Conservation (phyloP, 805 yeast genomes). For the Priceomyces medius region DNA sequence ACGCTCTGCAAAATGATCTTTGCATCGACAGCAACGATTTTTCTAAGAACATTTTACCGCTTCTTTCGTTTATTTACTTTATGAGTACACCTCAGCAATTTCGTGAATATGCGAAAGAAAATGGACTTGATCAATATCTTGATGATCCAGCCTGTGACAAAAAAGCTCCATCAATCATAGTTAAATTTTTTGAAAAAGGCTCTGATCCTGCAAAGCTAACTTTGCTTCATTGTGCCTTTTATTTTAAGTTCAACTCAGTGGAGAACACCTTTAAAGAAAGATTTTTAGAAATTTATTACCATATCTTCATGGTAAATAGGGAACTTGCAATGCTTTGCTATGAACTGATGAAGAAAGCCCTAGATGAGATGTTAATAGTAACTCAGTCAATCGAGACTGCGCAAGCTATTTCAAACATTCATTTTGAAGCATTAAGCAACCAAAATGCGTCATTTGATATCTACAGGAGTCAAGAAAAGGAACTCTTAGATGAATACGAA, state of each 20-base stretch:
- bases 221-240: conserved; percentile 29
- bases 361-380: conserved; percentile 26
- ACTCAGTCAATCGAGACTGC: conserved; percentile 27
- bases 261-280: conserved; percentile 28
- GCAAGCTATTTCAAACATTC: conserved; percentile 26
- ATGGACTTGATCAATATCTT: conserved; percentile 17
- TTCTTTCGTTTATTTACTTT: conserved; percentile 34
- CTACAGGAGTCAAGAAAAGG: conserved; percentile 13
- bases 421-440: conserved; percentile 18
- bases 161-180: conserved; percentile 26
- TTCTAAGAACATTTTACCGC: conserved; percentile 16
- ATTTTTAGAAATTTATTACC: conserved; percentile 28
- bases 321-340: conserved; percentile 25
- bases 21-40: conserved; percentile 8
- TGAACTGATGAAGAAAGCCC: conserved; percentile 28
- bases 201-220: conserved; percentile 20
- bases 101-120: conserved; percentile 19
- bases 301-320: conserved; percentile 21
- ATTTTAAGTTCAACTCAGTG: conserved; percentile 27
- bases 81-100: conserved; percentile 25
- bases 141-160: conserved; percentile 13
- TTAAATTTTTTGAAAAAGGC: conserved; percentile 24
- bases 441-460: conserved; percentile 17
- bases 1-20: conserved; percentile 24
- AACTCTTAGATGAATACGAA: conserved; percentile 15